Evolutionary conservation across 805 yeast genomes (phyloP).

Genomic region (Starmerella bombi): DNA sequence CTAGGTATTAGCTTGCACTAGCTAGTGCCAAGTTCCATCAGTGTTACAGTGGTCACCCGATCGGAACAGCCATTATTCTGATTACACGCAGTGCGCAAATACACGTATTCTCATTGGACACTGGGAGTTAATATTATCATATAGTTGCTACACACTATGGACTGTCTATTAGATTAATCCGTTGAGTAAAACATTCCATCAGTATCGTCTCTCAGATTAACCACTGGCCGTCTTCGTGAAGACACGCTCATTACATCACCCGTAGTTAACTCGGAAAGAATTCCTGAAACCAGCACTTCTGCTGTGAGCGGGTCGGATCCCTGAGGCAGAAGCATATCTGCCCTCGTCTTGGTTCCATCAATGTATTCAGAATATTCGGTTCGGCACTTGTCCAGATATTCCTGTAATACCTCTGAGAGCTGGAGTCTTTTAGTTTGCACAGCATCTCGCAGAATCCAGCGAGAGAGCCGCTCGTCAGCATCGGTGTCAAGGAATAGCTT

Average conservation of each 20-base stretch:
- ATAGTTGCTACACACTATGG: no score
- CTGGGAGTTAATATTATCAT: no score
- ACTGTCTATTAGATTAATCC: neutral
- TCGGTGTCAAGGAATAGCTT: conserved; percentile 73
- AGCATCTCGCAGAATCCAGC: conserved; percentile 42
- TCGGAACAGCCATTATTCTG: no score
- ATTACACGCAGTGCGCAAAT: no score
- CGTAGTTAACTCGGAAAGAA: conserved; percentile 27
- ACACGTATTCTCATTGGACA: no score
- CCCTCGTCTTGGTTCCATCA: conserved; percentile 45
- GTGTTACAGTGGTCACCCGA: no score
- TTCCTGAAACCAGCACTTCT: conserved; percentile 49
- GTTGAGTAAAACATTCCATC: conserved; percentile 14
- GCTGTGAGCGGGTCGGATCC: conserved; percentile 53
- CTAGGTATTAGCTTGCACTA: no score
- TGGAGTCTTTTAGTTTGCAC: conserved; percentile 17
- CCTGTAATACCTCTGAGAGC: conserved; percentile 27
- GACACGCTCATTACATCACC: conserved; percentile 1
- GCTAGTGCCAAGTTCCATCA: no score
- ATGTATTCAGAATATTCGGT: conserved; percentile 57
- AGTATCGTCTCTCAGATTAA: conserved; percentile 16
- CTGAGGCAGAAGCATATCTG: conserved; percentile 62
- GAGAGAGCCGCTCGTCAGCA: conserved; percentile 68
- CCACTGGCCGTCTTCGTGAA: conserved; percentile 4
- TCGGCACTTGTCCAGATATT: conserved; percentile 44